A percentile compares a stretch with the other conserved stretches of the same genome.
These are phyloP conservation scores for Ocimum tenuiflorum DNA, from an alignment of 257 asterid genomes.

Conservation along the genomic window DNA sequence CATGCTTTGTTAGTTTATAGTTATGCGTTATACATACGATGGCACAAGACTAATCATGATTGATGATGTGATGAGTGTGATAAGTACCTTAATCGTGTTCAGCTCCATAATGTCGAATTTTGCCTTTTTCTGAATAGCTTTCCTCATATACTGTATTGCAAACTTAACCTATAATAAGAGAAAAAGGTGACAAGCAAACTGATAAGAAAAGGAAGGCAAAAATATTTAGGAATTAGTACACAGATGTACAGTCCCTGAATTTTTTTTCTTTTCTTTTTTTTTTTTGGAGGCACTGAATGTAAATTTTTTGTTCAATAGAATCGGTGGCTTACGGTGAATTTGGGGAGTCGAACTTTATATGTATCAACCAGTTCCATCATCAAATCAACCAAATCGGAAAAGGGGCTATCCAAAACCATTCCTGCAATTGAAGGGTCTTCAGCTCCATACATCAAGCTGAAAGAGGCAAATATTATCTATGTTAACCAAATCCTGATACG, in stretches of 20 bases:
- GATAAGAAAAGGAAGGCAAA: conserved; percentile 2
- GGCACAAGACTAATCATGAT: too few species aligned
- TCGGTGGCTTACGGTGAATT: conserved; percentile 65
- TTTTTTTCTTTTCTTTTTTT: too few species aligned
- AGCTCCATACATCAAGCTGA: conserved; percentile 90
- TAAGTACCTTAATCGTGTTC: conserved; percentile 69
- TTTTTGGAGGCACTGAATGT: neutral
- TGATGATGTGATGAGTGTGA: conserved; percentile 7
- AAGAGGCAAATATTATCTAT: conserved; percentile 24
- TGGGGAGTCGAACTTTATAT: conserved; percentile 81
- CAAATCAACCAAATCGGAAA: conserved; percentile 86
- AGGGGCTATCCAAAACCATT: conserved; percentile 95
- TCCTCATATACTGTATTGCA: conserved; percentile 83
- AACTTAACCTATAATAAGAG: conserved; percentile 55
- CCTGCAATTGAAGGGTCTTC: conserved; percentile 99
- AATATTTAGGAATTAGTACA: too few species aligned
- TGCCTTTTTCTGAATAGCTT: conserved; percentile 72
- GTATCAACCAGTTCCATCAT: conserved; percentile 97
- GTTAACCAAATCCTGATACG: neutral
- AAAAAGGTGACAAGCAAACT: neutral
- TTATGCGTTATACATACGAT: neutral
- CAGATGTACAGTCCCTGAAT: too few species aligned
- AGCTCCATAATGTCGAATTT: conserved; percentile 78
- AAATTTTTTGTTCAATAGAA: conserved; percentile 6
- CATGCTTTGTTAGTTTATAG: neutral